These are phyloP conservation scores for Penicillium dipodomyicola DNA, from an alignment of 495 filamentous ascomycete genomes.

Conservation along the genomic window DNA sequence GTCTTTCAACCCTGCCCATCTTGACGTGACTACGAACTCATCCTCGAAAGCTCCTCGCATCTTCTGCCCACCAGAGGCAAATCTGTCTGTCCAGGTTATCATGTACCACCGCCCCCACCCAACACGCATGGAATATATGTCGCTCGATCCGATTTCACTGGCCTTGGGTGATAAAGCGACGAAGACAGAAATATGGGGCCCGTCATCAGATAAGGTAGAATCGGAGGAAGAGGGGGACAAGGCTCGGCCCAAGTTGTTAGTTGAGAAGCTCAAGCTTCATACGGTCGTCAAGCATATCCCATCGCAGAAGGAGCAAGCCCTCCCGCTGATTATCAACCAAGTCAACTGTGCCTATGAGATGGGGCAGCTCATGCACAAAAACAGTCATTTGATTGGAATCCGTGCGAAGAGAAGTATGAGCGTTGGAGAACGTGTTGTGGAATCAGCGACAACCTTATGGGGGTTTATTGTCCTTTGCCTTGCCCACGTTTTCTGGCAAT, in stretches of 20 bases:
- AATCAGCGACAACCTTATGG: slow-evolving; percentile 83
- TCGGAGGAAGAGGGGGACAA: slow-evolving; percentile 61
- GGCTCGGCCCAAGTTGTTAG: slow-evolving; percentile 57
- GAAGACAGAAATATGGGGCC: slow-evolving; percentile 26
- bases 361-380: slow-evolving; percentile 77
- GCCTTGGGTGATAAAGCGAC: slow-evolving; percentile 74
- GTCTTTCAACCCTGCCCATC: slow-evolving; percentile 64
- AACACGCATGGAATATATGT: slow-evolving; percentile 93
- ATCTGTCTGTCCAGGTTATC: slow-evolving; percentile 76
- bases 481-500: slow-evolving; percentile 69
- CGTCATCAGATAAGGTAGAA: slow-evolving; percentile 33
- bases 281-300: slow-evolving; percentile 72
- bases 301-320: slow-evolving; percentile 77
- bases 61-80: slow-evolving; percentile 60
- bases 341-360: slow-evolving; percentile 95
- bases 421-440: slow-evolving; percentile 91
- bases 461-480: slow-evolving; percentile 67
- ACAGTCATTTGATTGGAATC: slow-evolving; percentile 75
- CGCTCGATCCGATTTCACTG: slow-evolving; percentile 81
- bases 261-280: slow-evolving; percentile 89
- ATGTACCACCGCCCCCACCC: slow-evolving; percentile 86
- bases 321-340: slow-evolving; percentile 85
- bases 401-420: slow-evolving; percentile 81
- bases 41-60: slow-evolving; percentile 63
- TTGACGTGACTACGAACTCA: slow-evolving; percentile 62